Evolutionary conservation across 2,329 filamentous ascomycete species (phyloP).

Genomic region (Colletotrichum sp.): DNA sequence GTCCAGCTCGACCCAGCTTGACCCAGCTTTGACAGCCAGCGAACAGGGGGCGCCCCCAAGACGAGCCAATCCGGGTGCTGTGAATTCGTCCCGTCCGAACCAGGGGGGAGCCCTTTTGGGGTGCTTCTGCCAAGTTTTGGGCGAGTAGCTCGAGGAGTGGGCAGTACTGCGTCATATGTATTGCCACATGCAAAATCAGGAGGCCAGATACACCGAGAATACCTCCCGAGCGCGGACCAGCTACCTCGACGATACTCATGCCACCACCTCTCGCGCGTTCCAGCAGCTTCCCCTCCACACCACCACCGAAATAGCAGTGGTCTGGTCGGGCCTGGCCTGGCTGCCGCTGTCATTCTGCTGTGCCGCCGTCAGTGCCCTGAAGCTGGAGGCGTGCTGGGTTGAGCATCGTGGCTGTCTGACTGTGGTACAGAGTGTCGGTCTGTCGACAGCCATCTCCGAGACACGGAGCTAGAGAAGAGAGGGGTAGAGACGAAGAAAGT

Average conservation of each 20-base stretch:
- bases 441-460: not conserved
- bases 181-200: too few relatives aligned
- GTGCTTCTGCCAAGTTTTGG: not conserved
- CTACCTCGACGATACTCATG: not conserved
- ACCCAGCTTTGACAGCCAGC: not conserved
- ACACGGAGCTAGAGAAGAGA: not conserved
- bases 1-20: not conserved
- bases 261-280: not conserved
- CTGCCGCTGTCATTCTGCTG: not conserved
- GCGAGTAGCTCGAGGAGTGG: not conserved
- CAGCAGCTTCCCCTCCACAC: constrained; percentile 2
- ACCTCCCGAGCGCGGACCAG: not conserved
- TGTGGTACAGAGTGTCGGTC: not conserved
- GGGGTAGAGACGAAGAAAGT: not conserved
- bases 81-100: constrained; percentile 5
- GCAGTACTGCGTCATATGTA: constrained; percentile 12
- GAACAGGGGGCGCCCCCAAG: not conserved
- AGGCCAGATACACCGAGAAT: constrained; percentile 13
- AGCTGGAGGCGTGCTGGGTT: not conserved
- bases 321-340: not conserved
- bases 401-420: not conserved
- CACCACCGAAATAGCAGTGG: not conserved
- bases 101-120: not conserved
- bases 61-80: not conserved
- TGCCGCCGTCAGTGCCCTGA: not conserved